phyloP scores from a whole-genome alignment of 1,139 yeast genomes.

The Trichomonascaceae sp. region DNA sequence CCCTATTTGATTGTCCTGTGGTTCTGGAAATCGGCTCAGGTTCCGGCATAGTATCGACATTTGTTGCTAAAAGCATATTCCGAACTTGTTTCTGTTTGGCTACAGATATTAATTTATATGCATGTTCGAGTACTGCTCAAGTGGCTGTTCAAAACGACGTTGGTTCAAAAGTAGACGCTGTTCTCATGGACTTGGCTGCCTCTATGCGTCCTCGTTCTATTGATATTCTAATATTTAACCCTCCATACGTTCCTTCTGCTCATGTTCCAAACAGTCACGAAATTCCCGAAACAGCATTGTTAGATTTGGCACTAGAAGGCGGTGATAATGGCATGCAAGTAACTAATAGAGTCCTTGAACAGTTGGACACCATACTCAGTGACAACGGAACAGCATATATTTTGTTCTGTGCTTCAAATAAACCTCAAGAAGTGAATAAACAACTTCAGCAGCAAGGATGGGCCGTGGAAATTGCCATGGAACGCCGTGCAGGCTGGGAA shows the following conservation, averaged over 20 bases:
- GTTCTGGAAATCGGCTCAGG: slow-evolving; percentile 90
- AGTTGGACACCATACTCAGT: slow-evolving; percentile 45
- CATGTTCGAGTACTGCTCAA: slow-evolving; percentile 49
- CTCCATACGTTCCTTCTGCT: slow-evolving; percentile 88
- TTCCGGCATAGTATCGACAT: slow-evolving; percentile 79
- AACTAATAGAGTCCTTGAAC: slow-evolving; percentile 56
- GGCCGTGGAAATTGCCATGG: slow-evolving; percentile 46
- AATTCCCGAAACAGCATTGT: slow-evolving; percentile 31
- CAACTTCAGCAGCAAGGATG: slow-evolving; percentile 50
- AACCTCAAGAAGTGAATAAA: slow-evolving; percentile 55
- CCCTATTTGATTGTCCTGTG: slow-evolving; percentile 36
- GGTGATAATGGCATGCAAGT: slow-evolving; percentile 87
- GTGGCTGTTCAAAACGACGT: slow-evolving; percentile 49
- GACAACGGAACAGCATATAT: slow-evolving; percentile 71
- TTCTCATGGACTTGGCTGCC: slow-evolving; percentile 53
- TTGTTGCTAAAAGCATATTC: slow-evolving; percentile 49
- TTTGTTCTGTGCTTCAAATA: slow-evolving; percentile 78
- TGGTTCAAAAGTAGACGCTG: slow-evolving; percentile 41
- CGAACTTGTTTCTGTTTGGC: slow-evolving; percentile 51
- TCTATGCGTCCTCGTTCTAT: slow-evolving; percentile 43
- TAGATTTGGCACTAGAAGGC: slow-evolving; percentile 79
- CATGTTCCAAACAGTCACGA: slow-evolving; percentile 45
- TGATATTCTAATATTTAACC: slow-evolving; percentile 79
- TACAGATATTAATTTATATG: slow-evolving; percentile 75
- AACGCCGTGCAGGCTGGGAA: slow-evolving; percentile 93